Base-by-base conservation (phyloP, 1,139 yeast genomes). In the Blastobotrys buckinghamii region DNA sequence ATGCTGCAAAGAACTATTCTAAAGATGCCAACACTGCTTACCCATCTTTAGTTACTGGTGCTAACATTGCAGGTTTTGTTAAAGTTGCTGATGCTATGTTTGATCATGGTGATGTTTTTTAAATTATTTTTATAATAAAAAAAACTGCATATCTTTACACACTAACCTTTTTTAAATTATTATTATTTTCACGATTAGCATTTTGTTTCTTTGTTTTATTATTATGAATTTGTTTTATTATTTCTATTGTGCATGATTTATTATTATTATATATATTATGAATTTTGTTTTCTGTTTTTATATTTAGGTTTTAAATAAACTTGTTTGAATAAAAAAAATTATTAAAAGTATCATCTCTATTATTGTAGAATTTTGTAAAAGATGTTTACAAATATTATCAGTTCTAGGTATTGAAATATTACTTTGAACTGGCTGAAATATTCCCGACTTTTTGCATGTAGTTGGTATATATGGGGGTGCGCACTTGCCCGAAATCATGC, bases 31-130 rank as follows among this genome's bases (percentile, higher is more conserved):
- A 77, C 72, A 72, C 74, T 59, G 73, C 81, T 52, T 77, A 89
- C 66, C 97, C 98, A 64, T 89, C 97, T 47, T 79, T 92, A 67
- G 95, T 90, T 63, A 87, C 87, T 79, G 98, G 98, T 76, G 97
- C 97, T 65, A 92, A 92, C 83, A 84, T 92, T 75, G 97, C 97
- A 59, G 97, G 97, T 71, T 92, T 90, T 81, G 82, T 89, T 69
- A 90, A 90, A 81, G 97, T 92, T 64, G 97, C 96, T 60, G 94
- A 87, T 63, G 97, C 97, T 63, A 92, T 92, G 97, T 84, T 84
- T 69, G 95, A 80, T 78, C 96, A 87, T 72, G 98, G 97, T 77
- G 97, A 90, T 65, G 90, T 69, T 61, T 71, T 66, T 66, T 71
- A 64, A 62, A 53, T 45, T 17, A 22, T 22, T 22, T 22, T 4